Evolutionary conservation across 2,329 filamentous ascomycete genomes (phyloP), one percentile per base, ranked within the genome.

Genomic region (Aspergillus aculeatus): DNA sequence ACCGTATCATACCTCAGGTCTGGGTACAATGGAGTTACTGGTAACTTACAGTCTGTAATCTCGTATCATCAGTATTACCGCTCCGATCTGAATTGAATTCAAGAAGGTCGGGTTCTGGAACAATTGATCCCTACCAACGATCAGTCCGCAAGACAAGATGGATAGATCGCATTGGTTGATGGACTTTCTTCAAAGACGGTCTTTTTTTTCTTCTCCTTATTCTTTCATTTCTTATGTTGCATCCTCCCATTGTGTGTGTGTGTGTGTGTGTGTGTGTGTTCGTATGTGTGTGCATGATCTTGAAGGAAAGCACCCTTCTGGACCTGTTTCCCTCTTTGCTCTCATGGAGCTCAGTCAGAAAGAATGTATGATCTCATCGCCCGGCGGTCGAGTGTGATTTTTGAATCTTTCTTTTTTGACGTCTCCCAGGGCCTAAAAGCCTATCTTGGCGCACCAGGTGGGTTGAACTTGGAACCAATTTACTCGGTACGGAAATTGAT

Each of bases 101-200:
- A 19, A 21, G 23, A 21, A 50, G 41, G 49, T 53, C 49, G 56
- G 41, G 41, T 58, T 61, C 59, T 58, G 56, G 59, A 61, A 61
- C 59, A 51, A 53, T 55, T 53, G 52, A 56, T 56, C 56, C 59
- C 52, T 61, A 61, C 59, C 59, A 59, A 51, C 52, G 53, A 59
- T 59, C 57, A 48, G 47, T 59, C 52, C 26, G 52, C 54, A n/a
- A 23, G 29, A 35, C 47, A 29, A 44, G 21, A 24, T 38, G 31
- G 57, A 55, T 55, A 19, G 21, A 51, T 47, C 16, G 10, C 29
- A 29, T 41, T 50, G 21, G 47, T 51, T 16, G 32, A 47, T 23
- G 44, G 21, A 47, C 32, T 14, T 47, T 47, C 9, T 24, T 47
- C 38, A 12, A n/a, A 12, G 19, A 19, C 31, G 9, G 3, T 19